Evolutionary conservation across 108 stramenopile genomes (phyloP).

Genomic region (Skeletonema grethae): DNA sequence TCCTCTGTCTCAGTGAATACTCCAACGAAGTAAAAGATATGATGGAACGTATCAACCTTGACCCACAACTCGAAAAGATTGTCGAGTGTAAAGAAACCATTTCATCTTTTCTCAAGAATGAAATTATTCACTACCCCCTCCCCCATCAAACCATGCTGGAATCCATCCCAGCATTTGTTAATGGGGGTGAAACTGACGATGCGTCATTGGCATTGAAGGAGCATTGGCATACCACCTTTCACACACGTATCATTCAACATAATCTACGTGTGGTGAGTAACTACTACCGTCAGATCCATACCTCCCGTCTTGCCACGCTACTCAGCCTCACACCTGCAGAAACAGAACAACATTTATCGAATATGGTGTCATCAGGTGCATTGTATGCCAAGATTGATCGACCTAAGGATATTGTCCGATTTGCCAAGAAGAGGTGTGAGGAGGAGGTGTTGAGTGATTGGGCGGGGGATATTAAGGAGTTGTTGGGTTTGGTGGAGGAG

Average conservation of each 20-base stretch:
- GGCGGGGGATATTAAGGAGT: slow-evolving; percentile 89
- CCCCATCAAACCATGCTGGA: slow-evolving; percentile 79
- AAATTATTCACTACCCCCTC: slow-evolving; percentile 93
- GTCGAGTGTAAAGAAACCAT: slow-evolving; percentile 60
- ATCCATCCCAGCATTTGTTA: slow-evolving; percentile 55
- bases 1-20: slow-evolving; percentile 82
- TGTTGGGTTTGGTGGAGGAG: slow-evolving; percentile 92
- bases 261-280: slow-evolving; percentile 88
- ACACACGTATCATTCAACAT: slow-evolving; percentile 95
- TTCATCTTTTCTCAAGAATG: slow-evolving; percentile 72
- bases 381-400: slow-evolving; percentile 95
- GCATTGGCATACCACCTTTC: slow-evolving; percentile 82
- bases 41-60: slow-evolving; percentile 81
- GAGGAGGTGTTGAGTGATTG: slow-evolving; percentile 94
- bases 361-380: slow-evolving; percentile 86
- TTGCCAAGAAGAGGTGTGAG: slow-evolving; percentile 64
- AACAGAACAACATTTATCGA: slow-evolving; percentile 80
- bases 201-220: slow-evolving; percentile 21
- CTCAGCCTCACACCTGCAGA: slow-evolving; percentile 71
- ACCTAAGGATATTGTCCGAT: slow-evolving; percentile 91
- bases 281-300: slow-evolving; percentile 93
- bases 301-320: slow-evolving; percentile 87
- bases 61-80: slow-evolving; percentile 77
- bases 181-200: slow-evolving; percentile 53
- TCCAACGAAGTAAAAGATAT: slow-evolving; percentile 91